phyloP scores from a whole-genome alignment of 352 stramenopile genomes.

The Pythium pectinolyticum region DNA sequence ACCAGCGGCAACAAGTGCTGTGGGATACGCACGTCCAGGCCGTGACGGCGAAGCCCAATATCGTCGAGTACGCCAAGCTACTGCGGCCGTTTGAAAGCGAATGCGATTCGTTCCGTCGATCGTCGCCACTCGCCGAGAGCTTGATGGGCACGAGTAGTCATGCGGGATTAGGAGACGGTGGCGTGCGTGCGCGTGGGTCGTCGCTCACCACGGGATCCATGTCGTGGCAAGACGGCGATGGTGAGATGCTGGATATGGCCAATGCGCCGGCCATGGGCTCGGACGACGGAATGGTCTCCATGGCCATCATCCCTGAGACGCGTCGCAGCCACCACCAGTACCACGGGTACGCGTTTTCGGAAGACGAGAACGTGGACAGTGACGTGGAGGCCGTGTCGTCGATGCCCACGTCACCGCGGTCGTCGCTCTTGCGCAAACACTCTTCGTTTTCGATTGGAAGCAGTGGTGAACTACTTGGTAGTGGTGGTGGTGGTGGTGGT shows the following conservation, averaged over 20 bases:
- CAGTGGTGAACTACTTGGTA: background rate
- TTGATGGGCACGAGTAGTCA: constrained; percentile 40
- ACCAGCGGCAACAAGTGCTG: constrained; percentile 5
- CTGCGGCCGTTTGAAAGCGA: constrained; percentile 48
- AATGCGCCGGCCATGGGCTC: background rate
- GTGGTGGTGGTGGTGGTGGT: no score
- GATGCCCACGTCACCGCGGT: constrained; percentile 9
- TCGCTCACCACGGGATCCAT: constrained; percentile 38
- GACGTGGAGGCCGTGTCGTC: constrained; percentile 49
- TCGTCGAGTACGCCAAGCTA: constrained; percentile 54
- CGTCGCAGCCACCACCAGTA: constrained; percentile 35
- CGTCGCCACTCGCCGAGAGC: constrained; percentile 55
- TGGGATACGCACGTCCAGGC: constrained; percentile 41
- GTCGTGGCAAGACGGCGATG: constrained; percentile 13
- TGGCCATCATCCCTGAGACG: constrained; percentile 2
- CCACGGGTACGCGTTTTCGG: constrained; percentile 78
- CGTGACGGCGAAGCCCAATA: constrained; percentile 15
- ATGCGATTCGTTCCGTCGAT: constrained; percentile 55
- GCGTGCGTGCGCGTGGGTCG: constrained; percentile 58
- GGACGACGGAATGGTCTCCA: background rate
- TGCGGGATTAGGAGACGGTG: constrained; percentile 23
- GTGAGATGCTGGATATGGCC: background rate
- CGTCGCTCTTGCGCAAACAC: background rate
- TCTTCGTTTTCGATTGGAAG: constrained; percentile 21
- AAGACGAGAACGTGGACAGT: constrained; percentile 75